A percentile compares a stretch with the other conserved stretches of the same genome.
Evolutionary conservation across 2,329 filamentous ascomycete genomes (phyloP).

Genomic region (Colletotrichum gloeosporioides): DNA sequence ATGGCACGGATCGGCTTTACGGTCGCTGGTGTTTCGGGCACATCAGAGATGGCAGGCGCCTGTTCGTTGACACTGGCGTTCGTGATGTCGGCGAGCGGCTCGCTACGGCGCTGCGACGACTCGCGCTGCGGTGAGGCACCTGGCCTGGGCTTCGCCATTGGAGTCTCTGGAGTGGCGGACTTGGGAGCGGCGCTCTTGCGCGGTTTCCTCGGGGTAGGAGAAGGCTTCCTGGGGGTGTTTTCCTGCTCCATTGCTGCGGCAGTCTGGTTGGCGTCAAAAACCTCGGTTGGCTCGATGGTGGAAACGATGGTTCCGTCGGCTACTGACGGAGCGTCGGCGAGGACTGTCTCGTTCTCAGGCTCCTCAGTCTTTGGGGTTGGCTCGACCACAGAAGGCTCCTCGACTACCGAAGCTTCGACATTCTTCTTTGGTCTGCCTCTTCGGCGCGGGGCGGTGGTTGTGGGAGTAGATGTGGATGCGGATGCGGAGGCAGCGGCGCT

Average conservation of each 20-base stretch:
- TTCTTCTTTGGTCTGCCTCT: conserved; percentile 49
- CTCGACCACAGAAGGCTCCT: neutral
- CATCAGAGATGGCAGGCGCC: conserved; percentile 45
- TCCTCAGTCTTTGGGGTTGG: neutral
- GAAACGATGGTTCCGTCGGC: neutral
- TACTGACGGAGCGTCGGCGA: neutral
- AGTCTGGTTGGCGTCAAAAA: conserved; percentile 37
- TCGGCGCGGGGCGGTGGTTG: conserved; percentile 30
- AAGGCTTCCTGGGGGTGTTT: conserved; percentile 43
- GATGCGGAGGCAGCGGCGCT: conserved; percentile 52
- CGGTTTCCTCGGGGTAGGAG: conserved; percentile 60
- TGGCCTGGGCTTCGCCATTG: conserved; percentile 54
- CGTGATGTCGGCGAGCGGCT: conserved; percentile 78
- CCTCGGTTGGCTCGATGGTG: conserved; percentile 37
- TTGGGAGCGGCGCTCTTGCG: conserved; percentile 64
- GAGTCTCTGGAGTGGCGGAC: conserved; percentile 39
- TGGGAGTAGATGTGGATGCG: conserved; percentile 44
- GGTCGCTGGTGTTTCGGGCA: conserved; percentile 48
- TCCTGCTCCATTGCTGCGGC: conserved; percentile 33
- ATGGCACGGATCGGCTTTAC: conserved; percentile 77
- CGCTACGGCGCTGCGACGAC: conserved; percentile 51
- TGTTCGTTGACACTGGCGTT: conserved; percentile 68
- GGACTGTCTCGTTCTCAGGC: neutral
- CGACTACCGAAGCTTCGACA: conserved; percentile 34
- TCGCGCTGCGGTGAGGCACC: conserved; percentile 62